Percentiles rank a stretch among this genome's conserved stretches.
phyloP scores from a whole-genome alignment of 1,139 yeast species.

The Hanseniaspora sp. region DNA sequence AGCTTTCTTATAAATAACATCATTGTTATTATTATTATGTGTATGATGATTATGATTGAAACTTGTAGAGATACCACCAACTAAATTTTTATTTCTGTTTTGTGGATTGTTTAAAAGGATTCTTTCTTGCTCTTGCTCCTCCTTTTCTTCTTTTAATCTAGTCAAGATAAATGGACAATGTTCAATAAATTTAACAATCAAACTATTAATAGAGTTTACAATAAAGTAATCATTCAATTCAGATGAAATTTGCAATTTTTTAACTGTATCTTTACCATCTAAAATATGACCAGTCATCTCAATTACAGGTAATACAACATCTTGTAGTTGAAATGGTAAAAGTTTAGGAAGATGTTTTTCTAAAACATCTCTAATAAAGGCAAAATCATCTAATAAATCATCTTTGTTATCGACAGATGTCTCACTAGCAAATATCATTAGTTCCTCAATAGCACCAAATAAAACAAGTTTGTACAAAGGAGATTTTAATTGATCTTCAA shows the following conservation, averaged over 20 bases:
- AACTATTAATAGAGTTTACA: slow-evolving; percentile 36
- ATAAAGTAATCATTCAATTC: slow-evolving; percentile 22
- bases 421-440: slow-evolving; percentile 62
- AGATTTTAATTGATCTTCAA: slow-evolving; percentile 37
- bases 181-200: slow-evolving; percentile 52
- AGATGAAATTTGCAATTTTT: slow-evolving; percentile 23
- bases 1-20: slow-evolving; percentile 55
- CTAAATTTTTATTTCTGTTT: background rate
- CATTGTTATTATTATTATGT: slow-evolving; percentile 22
- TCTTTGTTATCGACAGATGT: slow-evolving; percentile 32
- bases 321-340: slow-evolving; percentile 37
- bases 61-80: background rate
- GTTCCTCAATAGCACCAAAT: slow-evolving; percentile 69
- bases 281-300: slow-evolving; percentile 16
- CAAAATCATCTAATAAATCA: slow-evolving; percentile 32
- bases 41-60: background rate
- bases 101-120: background rate
- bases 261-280: slow-evolving; percentile 22
- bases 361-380: slow-evolving; percentile 53
- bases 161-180: slow-evolving; percentile 72
- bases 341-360: slow-evolving; percentile 56
- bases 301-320: slow-evolving; percentile 30
- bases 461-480: slow-evolving; percentile 46
- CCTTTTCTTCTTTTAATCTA: slow-evolving; percentile 74
- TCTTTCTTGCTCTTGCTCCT: slow-evolving; percentile 83